phyloP scores from a whole-genome alignment of 129 eudicot species.

The Helichrysum umbraculigerum region DNA sequence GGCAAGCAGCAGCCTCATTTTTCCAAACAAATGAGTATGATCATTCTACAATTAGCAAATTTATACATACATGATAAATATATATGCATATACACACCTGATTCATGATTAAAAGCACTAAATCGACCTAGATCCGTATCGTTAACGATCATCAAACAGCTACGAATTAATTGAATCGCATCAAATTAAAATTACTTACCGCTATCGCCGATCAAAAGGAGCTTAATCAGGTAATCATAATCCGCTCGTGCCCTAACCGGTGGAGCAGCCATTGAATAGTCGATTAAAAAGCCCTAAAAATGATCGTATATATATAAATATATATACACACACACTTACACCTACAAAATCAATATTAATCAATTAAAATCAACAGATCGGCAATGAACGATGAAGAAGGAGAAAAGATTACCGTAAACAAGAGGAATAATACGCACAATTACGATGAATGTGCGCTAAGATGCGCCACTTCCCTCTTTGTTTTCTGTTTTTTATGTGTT shows the following conservation, averaged over 20 bases:
- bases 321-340: conserved; percentile 16
- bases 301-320: not conserved
- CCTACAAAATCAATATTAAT: conserved; percentile 25
- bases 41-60: not conserved
- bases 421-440: conserved; percentile 29
- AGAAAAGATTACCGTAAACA: not conserved
- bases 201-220: conserved; percentile 62
- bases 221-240: conserved; percentile 63
- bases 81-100: not conserved
- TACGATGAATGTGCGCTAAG: conserved; percentile 25
- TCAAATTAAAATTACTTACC: conserved; percentile 27
- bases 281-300: not conserved
- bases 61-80: not conserved
- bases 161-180: not conserved
- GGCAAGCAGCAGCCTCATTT: not conserved
- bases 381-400: not conserved
- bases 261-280: conserved; percentile 56
- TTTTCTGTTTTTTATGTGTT: not conserved
- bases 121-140: conserved; percentile 36
- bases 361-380: conserved; percentile 13
- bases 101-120: conserved; percentile 3
- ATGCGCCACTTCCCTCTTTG: conserved; percentile 39
- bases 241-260: conserved; percentile 63
- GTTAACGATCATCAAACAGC: conserved; percentile 8
- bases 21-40: not conserved